Conservation (phyloP, 306 rosid species). For the Gleditsia sinensis region DNA sequence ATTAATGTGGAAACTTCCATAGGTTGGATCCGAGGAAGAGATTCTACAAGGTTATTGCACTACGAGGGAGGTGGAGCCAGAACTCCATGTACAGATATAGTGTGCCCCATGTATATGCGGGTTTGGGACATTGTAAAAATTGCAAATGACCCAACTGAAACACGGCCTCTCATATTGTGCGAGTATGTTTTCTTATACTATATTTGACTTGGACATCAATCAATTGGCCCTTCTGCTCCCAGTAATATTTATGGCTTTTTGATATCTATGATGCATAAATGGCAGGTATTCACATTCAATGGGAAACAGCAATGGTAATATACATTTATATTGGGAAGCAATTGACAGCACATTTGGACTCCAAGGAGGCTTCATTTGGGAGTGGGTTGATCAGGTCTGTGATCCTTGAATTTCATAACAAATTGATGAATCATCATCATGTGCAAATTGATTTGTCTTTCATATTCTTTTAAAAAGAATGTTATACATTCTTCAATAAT, state of each 20-base stretch:
- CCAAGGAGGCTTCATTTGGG: constrained; percentile 99
- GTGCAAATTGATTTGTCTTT: constrained; percentile 6
- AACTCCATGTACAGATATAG: constrained; percentile 86
- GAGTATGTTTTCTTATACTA: constrained; percentile 56
- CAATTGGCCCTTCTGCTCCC: constrained; percentile 14
- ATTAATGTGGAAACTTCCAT: constrained; percentile 15
- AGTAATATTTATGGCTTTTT: neutral
- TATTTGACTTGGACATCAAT: constrained; percentile 8
- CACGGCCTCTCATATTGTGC: constrained; percentile 91
- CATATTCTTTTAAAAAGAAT: neutral
- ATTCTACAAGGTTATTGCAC: constrained; percentile 75
- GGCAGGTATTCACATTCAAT: constrained; percentile 93
- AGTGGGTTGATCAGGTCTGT: constrained; percentile 92
- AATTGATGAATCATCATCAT: constrained; percentile 21
- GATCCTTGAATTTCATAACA: constrained; percentile 18
- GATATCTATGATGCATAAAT: constrained; percentile 33
- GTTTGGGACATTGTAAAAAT: constrained; percentile 90
- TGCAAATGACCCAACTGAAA: constrained; percentile 87
- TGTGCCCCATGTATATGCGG: constrained; percentile 99
- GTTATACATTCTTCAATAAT: neutral
- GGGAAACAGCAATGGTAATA: constrained; percentile 95
- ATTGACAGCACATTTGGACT: constrained; percentile 94
- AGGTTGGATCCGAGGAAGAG: constrained; percentile 97
- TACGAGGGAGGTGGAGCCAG: constrained; percentile 98
- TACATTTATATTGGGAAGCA: constrained; percentile 93